Percentiles rank a stretch among this genome's conserved stretches.
Evolutionary conservation across 2,329 filamentous ascomycete species (phyloP).

Genomic region (Fusarium citri): DNA sequence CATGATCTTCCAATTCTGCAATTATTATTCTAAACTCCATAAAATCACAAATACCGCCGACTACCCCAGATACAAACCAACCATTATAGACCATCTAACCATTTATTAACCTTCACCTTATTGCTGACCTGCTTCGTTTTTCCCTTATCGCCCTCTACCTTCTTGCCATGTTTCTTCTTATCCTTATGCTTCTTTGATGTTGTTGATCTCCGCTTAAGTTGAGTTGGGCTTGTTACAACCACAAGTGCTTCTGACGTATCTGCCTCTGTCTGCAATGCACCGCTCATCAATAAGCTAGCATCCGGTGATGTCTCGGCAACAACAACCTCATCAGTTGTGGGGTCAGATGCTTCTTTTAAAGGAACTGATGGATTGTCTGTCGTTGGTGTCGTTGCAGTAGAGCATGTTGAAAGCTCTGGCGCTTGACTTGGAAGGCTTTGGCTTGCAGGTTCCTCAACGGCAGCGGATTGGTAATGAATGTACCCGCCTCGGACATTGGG

Average conservation of each 20-base stretch:
- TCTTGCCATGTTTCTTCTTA: slow-evolving; percentile 38
- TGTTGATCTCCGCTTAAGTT: slow-evolving; percentile 10
- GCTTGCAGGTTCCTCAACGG: slow-evolving; percentile 13
- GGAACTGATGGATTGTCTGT: background rate
- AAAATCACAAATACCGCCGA: background rate
- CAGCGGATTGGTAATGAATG: slow-evolving; percentile 42
- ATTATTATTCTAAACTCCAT: slow-evolving; percentile 1
- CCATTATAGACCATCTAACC: slow-evolving; percentile 28
- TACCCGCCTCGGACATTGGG: slow-evolving; percentile 31
- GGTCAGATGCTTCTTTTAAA: background rate
- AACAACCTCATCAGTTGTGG: slow-evolving; percentile 11
- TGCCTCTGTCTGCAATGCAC: slow-evolving; percentile 13
- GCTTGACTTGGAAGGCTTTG: background rate
- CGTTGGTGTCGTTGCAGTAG: slow-evolving; percentile 20
- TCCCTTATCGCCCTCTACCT: slow-evolving; percentile 34
- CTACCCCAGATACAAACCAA: background rate
- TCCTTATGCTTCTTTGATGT: slow-evolving; percentile 35
- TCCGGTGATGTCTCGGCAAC: background rate
- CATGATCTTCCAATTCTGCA: background rate
- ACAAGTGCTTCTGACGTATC: slow-evolving; percentile 8
- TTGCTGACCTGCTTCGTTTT: slow-evolving; percentile 40
- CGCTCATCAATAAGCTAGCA: slow-evolving; percentile 26
- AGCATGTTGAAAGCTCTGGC: slow-evolving; percentile 23
- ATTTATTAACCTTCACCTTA: slow-evolving; percentile 38
- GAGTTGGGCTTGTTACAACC: slow-evolving; percentile 7